Evolutionary conservation across 441 rosid genomes (phyloP).

Genomic region (Flueggea neowawraea): DNA sequence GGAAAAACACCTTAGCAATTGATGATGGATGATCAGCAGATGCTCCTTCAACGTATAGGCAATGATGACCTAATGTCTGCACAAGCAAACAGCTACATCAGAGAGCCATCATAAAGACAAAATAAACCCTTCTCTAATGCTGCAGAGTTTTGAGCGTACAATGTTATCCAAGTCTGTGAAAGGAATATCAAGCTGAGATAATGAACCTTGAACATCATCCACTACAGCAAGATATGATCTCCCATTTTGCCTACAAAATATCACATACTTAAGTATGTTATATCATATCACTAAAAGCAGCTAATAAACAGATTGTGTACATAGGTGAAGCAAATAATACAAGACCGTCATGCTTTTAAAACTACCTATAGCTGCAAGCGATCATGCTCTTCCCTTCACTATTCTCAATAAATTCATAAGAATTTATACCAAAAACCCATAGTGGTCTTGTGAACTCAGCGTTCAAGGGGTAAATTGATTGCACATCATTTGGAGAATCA

Average conservation of each 20-base stretch:
- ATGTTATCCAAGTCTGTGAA: constrained; percentile 76
- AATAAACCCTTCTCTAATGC: neutral
- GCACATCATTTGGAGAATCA: constrained; percentile 59
- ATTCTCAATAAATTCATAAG: constrained; percentile 64
- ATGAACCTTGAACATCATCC: constrained; percentile 55
- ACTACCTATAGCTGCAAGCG: constrained; percentile 85
- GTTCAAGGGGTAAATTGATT: constrained; percentile 51
- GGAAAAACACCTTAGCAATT: constrained; percentile 60
- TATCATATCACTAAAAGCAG: no score
- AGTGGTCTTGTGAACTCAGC: constrained; percentile 88
- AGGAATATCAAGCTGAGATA: constrained; percentile 76
- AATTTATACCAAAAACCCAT: constrained; percentile 79
- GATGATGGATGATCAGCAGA: constrained; percentile 80
- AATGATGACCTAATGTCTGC: constrained; percentile 60
- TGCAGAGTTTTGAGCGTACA: constrained; percentile 34
- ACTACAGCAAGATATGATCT: constrained; percentile 78
- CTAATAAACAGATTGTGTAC: neutral
- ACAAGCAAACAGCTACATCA: constrained; percentile 16
- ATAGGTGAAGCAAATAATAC: constrained; percentile 7
- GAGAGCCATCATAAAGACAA: constrained; percentile 6
- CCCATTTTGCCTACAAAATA: constrained; percentile 72
- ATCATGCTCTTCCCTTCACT: constrained; percentile 52
- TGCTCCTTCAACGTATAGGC: constrained; percentile 81
- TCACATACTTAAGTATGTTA: constrained; percentile 4
- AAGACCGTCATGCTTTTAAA: constrained; percentile 12